Evolutionary conservation across 805 yeast genomes (phyloP), one percentile per base, ranked within the genome.

Genomic region (Saccharomycopsis fodiens): DNA sequence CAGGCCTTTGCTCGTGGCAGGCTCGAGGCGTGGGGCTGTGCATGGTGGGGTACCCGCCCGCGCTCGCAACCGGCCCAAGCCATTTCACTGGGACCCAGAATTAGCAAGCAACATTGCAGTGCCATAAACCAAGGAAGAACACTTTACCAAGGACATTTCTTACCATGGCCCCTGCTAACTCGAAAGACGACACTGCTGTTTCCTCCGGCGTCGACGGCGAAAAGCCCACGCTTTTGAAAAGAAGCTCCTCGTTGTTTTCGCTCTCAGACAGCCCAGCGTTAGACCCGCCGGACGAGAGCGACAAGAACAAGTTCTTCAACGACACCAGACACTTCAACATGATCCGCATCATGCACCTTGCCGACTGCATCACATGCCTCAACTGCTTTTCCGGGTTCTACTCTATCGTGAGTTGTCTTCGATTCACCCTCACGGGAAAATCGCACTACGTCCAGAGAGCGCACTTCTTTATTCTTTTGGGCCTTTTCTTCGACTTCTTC

Each of bases 341-440:
- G 76, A 67, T 93, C 46, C 71, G 95, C 59, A 82, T 84, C 57
- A 74, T 93, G 53, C 97, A 93, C 63, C 71, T 91, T 79, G 98
- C 98, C 4, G 98, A 93, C 64, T 87, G 82, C 67, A 93, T 93
- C 62, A 93, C 98, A 2, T 74, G 89, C 69, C 70, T 93, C 62
- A 93, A 93, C 64, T 96, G 97, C 21, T 87, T 86, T 60, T 81
- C 89, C 41, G 98, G 97, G 0, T 89, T 93, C 61, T 86, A 87
- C 60, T 82, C 96, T 27, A 82, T 91, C 53, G 73, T 93, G 35
- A 82, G 94, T 37, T 85, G 96, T 63, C 67, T 87, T 52, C 73
- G 96, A 58, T 93, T 77, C 63, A 78, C 89, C 3, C 68, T 79
- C 43, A 84, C 91, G 2, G 79, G 78, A 12, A 70, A 78, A 54